These are phyloP conservation scores for Cadophora malorum DNA, from an alignment of 2,329 filamentous ascomycete species.

Conservation along the genomic window DNA sequence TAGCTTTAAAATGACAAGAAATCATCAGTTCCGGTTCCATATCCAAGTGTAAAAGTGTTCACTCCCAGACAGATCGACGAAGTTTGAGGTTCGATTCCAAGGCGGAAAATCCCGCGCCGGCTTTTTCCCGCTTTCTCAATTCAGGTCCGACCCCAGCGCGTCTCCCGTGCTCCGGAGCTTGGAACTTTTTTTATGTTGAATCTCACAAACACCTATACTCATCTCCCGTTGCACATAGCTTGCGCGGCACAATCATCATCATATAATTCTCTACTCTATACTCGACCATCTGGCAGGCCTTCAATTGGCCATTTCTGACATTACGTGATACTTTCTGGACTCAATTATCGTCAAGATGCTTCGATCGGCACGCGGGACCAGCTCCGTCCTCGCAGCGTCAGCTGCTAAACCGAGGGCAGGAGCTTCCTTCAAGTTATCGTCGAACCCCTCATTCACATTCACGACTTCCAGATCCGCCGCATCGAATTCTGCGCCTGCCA, in stretches of 20 bases:
- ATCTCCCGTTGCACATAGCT: neutral
- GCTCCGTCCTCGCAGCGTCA: conserved; percentile 37
- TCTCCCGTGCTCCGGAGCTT: conserved; percentile 7
- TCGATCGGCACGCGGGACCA: conserved; percentile 37
- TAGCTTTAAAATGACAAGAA: neutral
- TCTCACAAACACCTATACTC: neutral
- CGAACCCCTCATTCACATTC: conserved; percentile 23
- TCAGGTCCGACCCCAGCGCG: neutral
- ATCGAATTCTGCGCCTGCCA: conserved; percentile 24
- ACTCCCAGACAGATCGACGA: neutral
- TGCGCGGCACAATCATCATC: neutral
- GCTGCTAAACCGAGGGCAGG: conserved; percentile 37
- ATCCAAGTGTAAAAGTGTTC: neutral
- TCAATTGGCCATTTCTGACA: conserved; percentile 27
- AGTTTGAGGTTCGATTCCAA: neutral
- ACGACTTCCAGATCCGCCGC: conserved; percentile 22
- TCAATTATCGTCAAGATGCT: conserved; percentile 35
- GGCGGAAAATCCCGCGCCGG: conserved; percentile 15
- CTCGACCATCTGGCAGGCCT: neutral
- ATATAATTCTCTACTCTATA: neutral
- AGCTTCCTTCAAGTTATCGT: conserved; percentile 26
- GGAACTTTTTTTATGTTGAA: conserved; percentile 17
- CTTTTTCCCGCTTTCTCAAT: conserved; percentile 7
- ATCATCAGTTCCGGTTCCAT: neutral
- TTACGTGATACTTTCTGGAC: conserved; percentile 6